A percentile compares a stretch with the other conserved stretches of the same genome.
Evolutionary conservation across 352 stramenopile species (phyloP).

Genomic region (Phytophthora vignae): DNA sequence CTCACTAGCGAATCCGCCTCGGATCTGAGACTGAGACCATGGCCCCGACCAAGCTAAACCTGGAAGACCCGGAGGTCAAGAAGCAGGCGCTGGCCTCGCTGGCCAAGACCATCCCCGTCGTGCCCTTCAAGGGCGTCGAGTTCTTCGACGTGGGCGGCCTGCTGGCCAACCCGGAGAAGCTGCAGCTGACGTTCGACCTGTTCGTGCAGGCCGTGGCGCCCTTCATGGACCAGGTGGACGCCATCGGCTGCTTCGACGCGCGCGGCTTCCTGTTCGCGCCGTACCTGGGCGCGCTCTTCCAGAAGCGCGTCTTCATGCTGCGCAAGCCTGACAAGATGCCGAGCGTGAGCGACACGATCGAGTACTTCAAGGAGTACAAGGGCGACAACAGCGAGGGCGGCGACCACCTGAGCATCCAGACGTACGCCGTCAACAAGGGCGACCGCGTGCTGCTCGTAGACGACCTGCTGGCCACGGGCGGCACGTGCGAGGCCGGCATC

Average conservation of each 20-base stretch:
- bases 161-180: constrained; percentile 86
- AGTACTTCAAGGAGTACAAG: constrained; percentile 95
- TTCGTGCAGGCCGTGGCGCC: constrained; percentile 79
- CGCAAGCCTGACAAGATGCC: constrained; percentile 98
- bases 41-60: constrained; percentile 42
- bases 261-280: constrained; percentile 97
- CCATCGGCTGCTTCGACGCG: constrained; percentile 95
- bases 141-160: constrained; percentile 99
- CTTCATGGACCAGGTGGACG: constrained; percentile 67
- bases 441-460: constrained; percentile 96
- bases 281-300: constrained; percentile 94
- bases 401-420: constrained; percentile 91
- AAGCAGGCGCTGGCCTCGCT: constrained; percentile 70
- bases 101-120: constrained; percentile 93
- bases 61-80: constrained; percentile 58
- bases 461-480: constrained; percentile 97
- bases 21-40: constrained; percentile 33
- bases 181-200: constrained; percentile 94
- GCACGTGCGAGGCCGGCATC: constrained; percentile 91
- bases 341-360: constrained; percentile 90
- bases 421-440: constrained; percentile 73
- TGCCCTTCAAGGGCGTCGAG: constrained; percentile 96
- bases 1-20: constrained; percentile 38
- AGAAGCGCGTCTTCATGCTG: constrained; percentile 99
- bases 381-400: constrained; percentile 86